Base-by-base conservation (phyloP, 2,329 filamentous ascomycete genomes). In the Pestalotiopsis sp. region DNA sequence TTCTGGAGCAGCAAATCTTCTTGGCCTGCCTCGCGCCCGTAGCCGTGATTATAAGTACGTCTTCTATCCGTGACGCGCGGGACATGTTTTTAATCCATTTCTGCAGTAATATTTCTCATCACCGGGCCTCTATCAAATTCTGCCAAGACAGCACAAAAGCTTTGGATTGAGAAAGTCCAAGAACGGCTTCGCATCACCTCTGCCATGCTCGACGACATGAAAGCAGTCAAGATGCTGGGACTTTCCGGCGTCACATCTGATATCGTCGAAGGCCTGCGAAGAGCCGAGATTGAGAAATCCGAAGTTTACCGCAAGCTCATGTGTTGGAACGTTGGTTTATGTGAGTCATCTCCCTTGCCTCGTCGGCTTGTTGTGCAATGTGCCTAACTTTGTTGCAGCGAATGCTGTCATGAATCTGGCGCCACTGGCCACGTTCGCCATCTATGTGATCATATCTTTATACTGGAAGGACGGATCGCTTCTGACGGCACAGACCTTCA, bases 171-270 rank as follows among this genome's bases (percentile, higher is more conserved):
- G 62, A 79, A 76, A 31, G 81, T 85, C 13, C 80, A 85, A 72
- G 76, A 79, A 52, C 80, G 83, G 4, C 78, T 85, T 4, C 76
- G 79, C 4, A 75, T 80, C 4, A 85, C 83, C 0, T 75, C 78
- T 1, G 75, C 75, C 3, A 79, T 83, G 75, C 77, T 85, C 0
- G 76, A 76, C n/a, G 79, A 82, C 2, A 83, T 85, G 76, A 83
- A 83, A 69, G 78, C 81, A 31, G 77, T 85, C 25, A 85, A 84
- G 72, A 84, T 85, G 78, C 77, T 80, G 13, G 82, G 81, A 0
- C 71, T 81, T 0, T 65, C 74, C 0, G 63, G 68, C 1, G 68
- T 75, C 1, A 72, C 80, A 38, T 71, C 71, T 1, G 70, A 67
- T 1, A 73, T 74, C 0, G 73, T 81, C 5, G 71, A 75, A 23